phyloP scores from a whole-genome alignment of 2,329 filamentous ascomycete species.

The Phialophora chinensis region DNA sequence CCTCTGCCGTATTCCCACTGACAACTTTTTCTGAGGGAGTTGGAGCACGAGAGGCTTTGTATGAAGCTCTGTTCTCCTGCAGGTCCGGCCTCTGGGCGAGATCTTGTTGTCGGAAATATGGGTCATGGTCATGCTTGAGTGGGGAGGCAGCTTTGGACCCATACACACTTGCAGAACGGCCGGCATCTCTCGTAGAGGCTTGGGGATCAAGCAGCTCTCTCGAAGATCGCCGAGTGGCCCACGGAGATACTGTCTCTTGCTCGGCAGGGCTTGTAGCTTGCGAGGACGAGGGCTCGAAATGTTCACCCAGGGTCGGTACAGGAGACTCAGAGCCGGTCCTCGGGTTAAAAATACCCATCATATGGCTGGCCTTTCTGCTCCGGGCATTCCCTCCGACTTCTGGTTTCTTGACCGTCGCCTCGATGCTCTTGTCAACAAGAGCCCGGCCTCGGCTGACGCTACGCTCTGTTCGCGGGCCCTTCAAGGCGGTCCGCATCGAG shows the following conservation, averaged over 20 bases:
- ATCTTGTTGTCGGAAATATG: constrained; percentile 42
- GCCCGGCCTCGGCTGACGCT: constrained; percentile 53
- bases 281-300: constrained; percentile 16
- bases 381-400: constrained; percentile 62
- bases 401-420: constrained; percentile 65
- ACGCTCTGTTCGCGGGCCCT: constrained; percentile 43
- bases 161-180: constrained; percentile 6
- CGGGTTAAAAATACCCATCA: constrained; percentile 66
- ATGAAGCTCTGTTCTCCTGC: constrained; percentile 47
- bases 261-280: constrained; percentile 24
- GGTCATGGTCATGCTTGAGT: constrained; percentile 38
- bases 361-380: constrained; percentile 70
- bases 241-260: constrained; percentile 17
- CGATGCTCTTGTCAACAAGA: constrained; percentile 66
- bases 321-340: constrained; percentile 26
- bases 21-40: not conserved
- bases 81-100: constrained; percentile 45
- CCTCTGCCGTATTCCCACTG: constrained; percentile 5
- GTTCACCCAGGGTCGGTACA: constrained; percentile 16
- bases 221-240: constrained; percentile 15
- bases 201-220: constrained; percentile 19
- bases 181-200: constrained; percentile 4
- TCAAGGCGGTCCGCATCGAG: constrained; percentile 38
- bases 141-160: constrained; percentile 16
- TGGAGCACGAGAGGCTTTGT: constrained; percentile 11